Base-by-base conservation (phyloP, 2,329 filamentous ascomycete species). In the Nemania sp. region DNA sequence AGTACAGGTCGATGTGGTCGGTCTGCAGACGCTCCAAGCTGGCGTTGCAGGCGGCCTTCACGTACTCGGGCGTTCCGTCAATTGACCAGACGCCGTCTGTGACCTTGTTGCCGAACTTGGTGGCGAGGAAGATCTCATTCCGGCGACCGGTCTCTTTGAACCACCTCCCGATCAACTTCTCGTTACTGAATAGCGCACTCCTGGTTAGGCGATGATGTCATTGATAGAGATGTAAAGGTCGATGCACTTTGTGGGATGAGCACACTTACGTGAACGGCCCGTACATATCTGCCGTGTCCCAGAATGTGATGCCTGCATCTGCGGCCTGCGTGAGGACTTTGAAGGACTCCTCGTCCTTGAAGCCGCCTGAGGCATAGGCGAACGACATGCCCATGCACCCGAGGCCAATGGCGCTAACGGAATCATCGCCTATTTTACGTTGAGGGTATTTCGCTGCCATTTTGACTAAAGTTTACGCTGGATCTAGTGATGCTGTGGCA, bases 1-100 rank as follows among this genome's bases (percentile, higher is more conserved):
- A 85, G 68, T 85, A 81, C n/a, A 88, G 79, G 71, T 88, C 87
- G 67, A 88, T 84, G 67, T 82, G 83, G 6, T 82, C 78, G 0
- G 84, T 83, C 3, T 82, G 82, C 3, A 89, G 76, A n/a, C 82
- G 77, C 71, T 82, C 73, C 13, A 88, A 77, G 32, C 78, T 81
- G 18, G 72, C 74, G 18, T 75, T 73, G 66, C 76, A 77, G n/a
- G 74, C 74, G 20, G 71, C 57, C 43, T 73, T 73, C 6, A 75
- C 76, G 32, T 77, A 78, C 15, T 72, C 75, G 5, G 73, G 73
- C 13, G 62, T 32, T 73, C 66, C 74, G 47, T 70, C 67, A 49
- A 77, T 62, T 15, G 20, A 26, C 38, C 73, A 64, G n/a, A 56
- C 45, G n/a, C 72, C 72, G 27, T 73, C 71, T 6, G 53, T 67